Evolutionary conservation across 768 basidiomycete genomes (phyloP), one percentile per base, ranked within the genome.

Genomic region (Mycena olivaceomarginata): DNA sequence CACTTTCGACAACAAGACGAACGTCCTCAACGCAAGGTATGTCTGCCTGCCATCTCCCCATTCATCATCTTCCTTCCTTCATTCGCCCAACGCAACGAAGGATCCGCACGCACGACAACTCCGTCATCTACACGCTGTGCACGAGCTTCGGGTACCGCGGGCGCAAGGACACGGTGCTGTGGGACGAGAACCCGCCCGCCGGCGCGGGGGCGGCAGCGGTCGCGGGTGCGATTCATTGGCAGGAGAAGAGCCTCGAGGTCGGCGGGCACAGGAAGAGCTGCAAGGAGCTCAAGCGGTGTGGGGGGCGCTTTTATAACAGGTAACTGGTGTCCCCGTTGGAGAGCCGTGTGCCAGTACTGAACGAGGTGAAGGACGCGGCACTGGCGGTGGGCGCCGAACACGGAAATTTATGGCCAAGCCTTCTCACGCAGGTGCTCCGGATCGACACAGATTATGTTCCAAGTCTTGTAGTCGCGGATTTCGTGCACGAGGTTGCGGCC

Each of bases 381-480:
- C 75, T 91, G 91, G 90, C 83, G 84, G 63, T 91, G 90, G 91
- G 67, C 83, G 5, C n/a, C n/a, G n/a, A n/a, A n/a, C n/a, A n/a
- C n/a, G n/a, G n/a, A n/a, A n/a, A n/a, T n/a, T n/a, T n/a, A n/a
- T n/a, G n/a, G n/a, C n/a, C n/a, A n/a, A n/a, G n/a, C n/a, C n/a
- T n/a, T n/a, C n/a, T n/a, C n/a, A n/a, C n/a, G n/a, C n/a, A n/a
- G n/a, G n/a, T n/a, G n/a, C n/a, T n/a, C n/a, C n/a, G n/a, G n/a
- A n/a, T n/a, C n/a, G n/a, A n/a, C n/a, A n/a, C n/a, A n/a, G n/a
- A n/a, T n/a, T n/a, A n/a, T n/a, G n/a, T n/a, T n/a, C n/a, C n/a
- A n/a, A n/a, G n/a, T n/a, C n/a, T n/a, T n/a, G n/a, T n/a, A n/a
- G n/a, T n/a, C n/a, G n/a, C n/a, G n/a, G n/a, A n/a, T n/a, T n/a